Base-by-base conservation (phyloP, 768 basidiomycete genomes). In the Tubosaeta sp. region DNA sequence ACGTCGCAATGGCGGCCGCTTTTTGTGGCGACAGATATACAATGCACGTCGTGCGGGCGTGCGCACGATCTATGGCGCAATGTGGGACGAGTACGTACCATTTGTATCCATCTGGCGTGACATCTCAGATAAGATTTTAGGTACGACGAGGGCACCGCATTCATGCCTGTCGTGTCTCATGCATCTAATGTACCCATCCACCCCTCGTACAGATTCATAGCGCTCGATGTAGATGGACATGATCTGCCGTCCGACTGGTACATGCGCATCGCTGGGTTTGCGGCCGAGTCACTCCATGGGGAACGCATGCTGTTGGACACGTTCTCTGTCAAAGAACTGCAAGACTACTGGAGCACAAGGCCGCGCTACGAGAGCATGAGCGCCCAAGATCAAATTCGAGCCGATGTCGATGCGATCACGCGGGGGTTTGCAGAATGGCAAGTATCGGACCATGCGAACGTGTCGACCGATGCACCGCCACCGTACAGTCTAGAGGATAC, bases 191-290 rank as follows among this genome's bases (percentile, higher is more conserved):
- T 90, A 3, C 91, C 90, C 10, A 71, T 75, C 50, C 76, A 78
- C n/a, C 77, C 82, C 16, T 71, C 75, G 47, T 82, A 74, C 60
- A 74, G 73, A 16, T 85, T 89, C 59, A 67, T 91, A 58, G 84
- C 88, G 9, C 74, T 90, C 16, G 90, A 93, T 59, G 83, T 78
- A 54, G 91, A 91, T 59, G 89, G 88, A 4, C 77, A 83, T 58
- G 85, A 87, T 55, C 65, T 91, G 16, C 88, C 89, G 1, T 71
- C 84, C 26, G 91, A 93, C 70, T 93, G 91, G 90, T 88, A 87
- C 64, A 88, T 88, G 85, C 80, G 88, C 19, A 82, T 90, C 47
- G 80, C 78, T 60, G 87, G 88, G 14, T 81, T 86, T 58, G 85
- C 84, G 3, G 85, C 77, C 0, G 86, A 89, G 67, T 79, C 73